Conservation (phyloP, 2,329 filamentous ascomycete genomes). For the Grosmannia clavigera region DNA sequence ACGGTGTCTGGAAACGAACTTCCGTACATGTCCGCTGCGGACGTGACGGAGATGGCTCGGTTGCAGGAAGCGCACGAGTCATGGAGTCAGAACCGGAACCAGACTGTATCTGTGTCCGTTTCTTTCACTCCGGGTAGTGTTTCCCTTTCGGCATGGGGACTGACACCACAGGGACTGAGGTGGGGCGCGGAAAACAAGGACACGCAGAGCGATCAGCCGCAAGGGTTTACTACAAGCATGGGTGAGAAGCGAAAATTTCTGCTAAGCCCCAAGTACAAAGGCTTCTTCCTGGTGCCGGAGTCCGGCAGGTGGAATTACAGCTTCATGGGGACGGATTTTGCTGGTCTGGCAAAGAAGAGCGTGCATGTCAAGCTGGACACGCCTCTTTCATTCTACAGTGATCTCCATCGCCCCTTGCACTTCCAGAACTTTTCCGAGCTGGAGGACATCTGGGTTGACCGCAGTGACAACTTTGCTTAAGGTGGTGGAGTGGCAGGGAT, state of each 20-base stretch:
- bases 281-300: conserved; percentile 93
- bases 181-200: conserved; percentile 98
- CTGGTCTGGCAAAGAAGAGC: conserved; percentile 77
- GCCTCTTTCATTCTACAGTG: conserved; percentile 80
- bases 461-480: conserved; percentile 86
- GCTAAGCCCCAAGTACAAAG: conserved; percentile 83
- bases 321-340: conserved; percentile 89
- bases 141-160: conserved; percentile 82
- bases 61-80: conserved; percentile 70
- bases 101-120: conserved; percentile 88
- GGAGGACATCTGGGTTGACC: conserved; percentile 93
- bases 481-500: not conserved
- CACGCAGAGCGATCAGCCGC: conserved; percentile 78
- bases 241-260: conserved; percentile 92
- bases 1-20: conserved; percentile 90
- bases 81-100: conserved; percentile 60
- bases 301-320: conserved; percentile 92
- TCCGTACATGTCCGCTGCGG: conserved; percentile 88
- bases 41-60: conserved; percentile 87
- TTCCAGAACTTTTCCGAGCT: conserved; percentile 97
- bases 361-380: conserved; percentile 91
- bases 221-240: conserved; percentile 84
- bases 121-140: conserved; percentile 96
- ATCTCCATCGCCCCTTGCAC: conserved; percentile 81
- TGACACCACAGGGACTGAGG: conserved; percentile 85